These are phyloP conservation scores for Pyrenula aspistea DNA, from an alignment of 495 filamentous ascomycete species.

Conservation along the genomic window DNA sequence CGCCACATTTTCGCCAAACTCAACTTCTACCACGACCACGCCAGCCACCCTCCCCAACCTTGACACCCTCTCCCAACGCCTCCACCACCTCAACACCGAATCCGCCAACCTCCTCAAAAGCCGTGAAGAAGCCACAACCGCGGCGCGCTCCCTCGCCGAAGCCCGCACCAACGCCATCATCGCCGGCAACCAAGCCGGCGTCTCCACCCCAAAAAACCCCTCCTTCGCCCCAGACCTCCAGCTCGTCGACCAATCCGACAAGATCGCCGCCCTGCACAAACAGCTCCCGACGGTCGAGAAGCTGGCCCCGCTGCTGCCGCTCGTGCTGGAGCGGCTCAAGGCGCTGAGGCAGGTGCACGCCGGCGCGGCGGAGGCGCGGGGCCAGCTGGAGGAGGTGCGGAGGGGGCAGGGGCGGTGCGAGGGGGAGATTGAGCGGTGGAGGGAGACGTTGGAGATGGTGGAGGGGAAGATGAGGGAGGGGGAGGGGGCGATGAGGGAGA, in stretches of 20 bases:
- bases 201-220: background rate
- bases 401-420: conserved; percentile 71
- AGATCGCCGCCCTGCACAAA: conserved; percentile 86
- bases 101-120: conserved; percentile 66
- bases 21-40: conserved; percentile 11
- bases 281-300: conserved; percentile 83
- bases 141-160: conserved; percentile 54
- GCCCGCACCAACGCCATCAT: conserved; percentile 35
- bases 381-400: conserved; percentile 65
- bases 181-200: conserved; percentile 12
- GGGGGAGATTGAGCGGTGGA: conserved; percentile 75
- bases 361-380: conserved; percentile 74
- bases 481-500: conserved; percentile 56
- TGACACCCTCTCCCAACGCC: conserved; percentile 60
- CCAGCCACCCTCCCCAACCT: conserved; percentile 35
- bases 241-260: conserved; percentile 58
- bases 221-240: conserved; percentile 14
- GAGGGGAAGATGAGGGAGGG: conserved; percentile 60
- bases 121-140: conserved; percentile 53
- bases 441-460: conserved; percentile 65
- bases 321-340: conserved; percentile 72
- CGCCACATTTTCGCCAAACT: conserved; percentile 25
- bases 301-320: conserved; percentile 71
- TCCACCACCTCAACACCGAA: conserved; percentile 65
- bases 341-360: conserved; percentile 77